A percentile compares a stretch with the other conserved stretches of the same genome.
phyloP scores from a whole-genome alignment of 371 early-diverging fungal genomes.

The Mortierella sp. region DNA sequence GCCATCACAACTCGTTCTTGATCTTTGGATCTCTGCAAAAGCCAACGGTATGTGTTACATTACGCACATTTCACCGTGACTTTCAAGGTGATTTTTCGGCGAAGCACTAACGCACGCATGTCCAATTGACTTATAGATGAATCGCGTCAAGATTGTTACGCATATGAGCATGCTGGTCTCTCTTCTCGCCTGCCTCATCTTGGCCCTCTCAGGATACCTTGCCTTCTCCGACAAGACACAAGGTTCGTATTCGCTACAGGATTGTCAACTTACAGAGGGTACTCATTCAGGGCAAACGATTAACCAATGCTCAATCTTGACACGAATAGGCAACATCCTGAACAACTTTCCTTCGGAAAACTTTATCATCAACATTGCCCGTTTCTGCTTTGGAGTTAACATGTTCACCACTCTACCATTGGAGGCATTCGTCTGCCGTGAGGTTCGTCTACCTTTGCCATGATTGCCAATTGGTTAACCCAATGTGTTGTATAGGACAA shows the following conservation, averaged over 20 bases:
- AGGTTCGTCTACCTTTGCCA: constrained; percentile 40
- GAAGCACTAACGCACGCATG: neutral
- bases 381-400: constrained; percentile 84
- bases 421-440: constrained; percentile 84
- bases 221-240: constrained; percentile 82
- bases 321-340: constrained; percentile 75
- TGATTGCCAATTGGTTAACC: too few species aligned
- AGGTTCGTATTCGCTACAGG: constrained; percentile 53
- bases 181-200: constrained; percentile 72
- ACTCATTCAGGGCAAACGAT: too few species aligned
- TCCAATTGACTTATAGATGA: constrained; percentile 55
- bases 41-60: constrained; percentile 62
- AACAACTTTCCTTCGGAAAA: constrained; percentile 84
- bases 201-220: constrained; percentile 77
- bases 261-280: neutral
- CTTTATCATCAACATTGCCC: constrained; percentile 81
- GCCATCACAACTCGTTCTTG: constrained; percentile 87
- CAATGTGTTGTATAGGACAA: too few species aligned
- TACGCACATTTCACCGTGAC: neutral
- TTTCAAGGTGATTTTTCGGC: neutral
- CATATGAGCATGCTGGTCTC: constrained; percentile 80
- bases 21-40: constrained; percentile 83
- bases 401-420: constrained; percentile 88
- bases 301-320: neutral
- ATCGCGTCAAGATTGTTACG: constrained; percentile 80